Evolutionary conservation across 805 yeast genomes (phyloP).

Genomic region (Saccharomycopsis selenospora): DNA sequence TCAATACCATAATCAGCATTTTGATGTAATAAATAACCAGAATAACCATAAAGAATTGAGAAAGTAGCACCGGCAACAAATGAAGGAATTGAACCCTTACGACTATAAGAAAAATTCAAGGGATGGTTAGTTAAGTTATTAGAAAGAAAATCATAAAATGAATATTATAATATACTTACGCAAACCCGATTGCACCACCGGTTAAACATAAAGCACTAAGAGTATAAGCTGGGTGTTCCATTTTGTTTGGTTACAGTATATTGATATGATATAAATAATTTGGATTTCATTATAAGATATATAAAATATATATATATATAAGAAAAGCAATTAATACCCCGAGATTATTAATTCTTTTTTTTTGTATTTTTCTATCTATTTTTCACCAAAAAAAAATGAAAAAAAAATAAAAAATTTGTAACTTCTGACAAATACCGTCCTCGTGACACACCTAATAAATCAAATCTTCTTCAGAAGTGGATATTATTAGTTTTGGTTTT

Average conservation of each 20-base stretch:
- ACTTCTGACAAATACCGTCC: no score
- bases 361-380: no score
- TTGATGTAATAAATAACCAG: slow-evolving; percentile 66
- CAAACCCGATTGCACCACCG: slow-evolving; percentile 67
- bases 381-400: no score
- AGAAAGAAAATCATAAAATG: neutral
- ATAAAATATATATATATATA: no score
- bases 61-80: slow-evolving; percentile 66
- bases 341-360: no score
- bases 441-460: no score
- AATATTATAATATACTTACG: slow-evolving; percentile 31
- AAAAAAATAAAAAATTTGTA: no score
- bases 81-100: slow-evolving; percentile 72
- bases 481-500: no score
- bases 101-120: slow-evolving; percentile 26
- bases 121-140: neutral
- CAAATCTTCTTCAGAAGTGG: no score
- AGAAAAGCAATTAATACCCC: no score
- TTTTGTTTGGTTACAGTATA: slow-evolving; percentile 8
- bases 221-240: slow-evolving; percentile 76
- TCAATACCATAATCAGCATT: slow-evolving; percentile 79
- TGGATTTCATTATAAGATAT: no score
- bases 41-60: slow-evolving; percentile 52
- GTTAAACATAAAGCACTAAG: slow-evolving; percentile 59
- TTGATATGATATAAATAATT: no score